Evolutionary conservation across 179 eudicot species (phyloP), one percentile per base, ranked within the genome.

Genomic region (Gypsophila paniculata): DNA sequence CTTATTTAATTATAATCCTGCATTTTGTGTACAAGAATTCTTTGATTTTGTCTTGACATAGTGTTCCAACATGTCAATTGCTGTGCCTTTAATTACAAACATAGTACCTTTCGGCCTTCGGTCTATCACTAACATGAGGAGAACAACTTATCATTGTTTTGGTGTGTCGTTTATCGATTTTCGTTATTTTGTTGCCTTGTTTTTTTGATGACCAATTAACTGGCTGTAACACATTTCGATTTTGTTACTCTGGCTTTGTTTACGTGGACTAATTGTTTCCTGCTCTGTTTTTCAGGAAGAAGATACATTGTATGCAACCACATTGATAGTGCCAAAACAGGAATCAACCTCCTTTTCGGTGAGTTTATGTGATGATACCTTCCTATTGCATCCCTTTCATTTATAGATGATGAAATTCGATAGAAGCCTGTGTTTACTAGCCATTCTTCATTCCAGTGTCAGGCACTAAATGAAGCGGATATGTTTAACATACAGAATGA

Each of bases 251-350:
- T 5, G 17, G 39, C 17, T 32, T 32, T 32, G 42, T 36, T 73
- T 48, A 5, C 48, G 11, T 71, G n/a, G 10, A 42, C 69, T 71
- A 26, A 72, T 61, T 52, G 53, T 76, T 78, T 70, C 18, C 48
- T 65, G 23, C 42, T 73, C 22, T 52, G 62, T 17, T 49, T 53
- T 76, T 69, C 85, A 90, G 96, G 76, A 76, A 75, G 86, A 85
- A 4, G 83, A 82, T 42, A 83, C 78, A 42, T 82, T 84, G 54
- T 89, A 88, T 26, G 86, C 86, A 15, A 87, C 91, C 19, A 86
- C 89, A 59, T 76, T 88, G 51, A 86, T 90, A 75, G 77, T 88
- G 44, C 91, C 96, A 18, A 88, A 88, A 68, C 96, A 90, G 82
- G 88, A 90, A 79, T 80, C 91, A 4, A 85, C 87, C 59, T 85